A percentile compares a stretch with the other conserved stretches of the same genome.
Evolutionary conservation across 192 early-diverging fungal species (phyloP).

Genomic region (Entomortierella beljakovae): DNA sequence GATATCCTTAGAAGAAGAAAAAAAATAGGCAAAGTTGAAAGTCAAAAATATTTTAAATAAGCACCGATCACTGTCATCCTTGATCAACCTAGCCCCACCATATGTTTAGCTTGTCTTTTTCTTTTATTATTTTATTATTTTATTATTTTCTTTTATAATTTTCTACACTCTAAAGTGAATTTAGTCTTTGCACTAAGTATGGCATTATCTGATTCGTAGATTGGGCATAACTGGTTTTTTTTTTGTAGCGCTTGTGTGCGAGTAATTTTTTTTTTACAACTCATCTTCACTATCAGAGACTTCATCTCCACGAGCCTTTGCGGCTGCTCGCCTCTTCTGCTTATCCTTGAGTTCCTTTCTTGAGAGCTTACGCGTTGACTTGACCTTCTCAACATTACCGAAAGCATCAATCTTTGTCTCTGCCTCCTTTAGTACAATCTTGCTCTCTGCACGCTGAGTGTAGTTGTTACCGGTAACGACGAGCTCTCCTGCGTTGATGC

Average conservation of each 20-base stretch:
- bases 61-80: no score
- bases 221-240: background rate
- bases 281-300: constrained; percentile 58
- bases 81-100: no score
- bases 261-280: constrained; percentile 24
- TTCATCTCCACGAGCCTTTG: constrained; percentile 65
- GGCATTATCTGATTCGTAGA: no score
- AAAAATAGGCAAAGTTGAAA: no score
- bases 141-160: no score
- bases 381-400: constrained; percentile 80
- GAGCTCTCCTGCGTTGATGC: constrained; percentile 73
- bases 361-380: constrained; percentile 66
- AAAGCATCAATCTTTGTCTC: constrained; percentile 73
- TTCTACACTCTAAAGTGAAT: no score
- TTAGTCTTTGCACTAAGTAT: no score
- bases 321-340: constrained; percentile 64
- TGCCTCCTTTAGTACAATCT: constrained; percentile 57
- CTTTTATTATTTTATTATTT: no score
- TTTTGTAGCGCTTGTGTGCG: background rate
- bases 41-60: no score
- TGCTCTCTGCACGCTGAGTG: constrained; percentile 57
- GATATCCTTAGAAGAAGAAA: no score
- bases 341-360: constrained; percentile 65
- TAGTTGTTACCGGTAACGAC: constrained; percentile 66
- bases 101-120: no score